Base-by-base conservation (phyloP, 2,329 filamentous ascomycete genomes). In the Albophoma yamanashiensis region DNA sequence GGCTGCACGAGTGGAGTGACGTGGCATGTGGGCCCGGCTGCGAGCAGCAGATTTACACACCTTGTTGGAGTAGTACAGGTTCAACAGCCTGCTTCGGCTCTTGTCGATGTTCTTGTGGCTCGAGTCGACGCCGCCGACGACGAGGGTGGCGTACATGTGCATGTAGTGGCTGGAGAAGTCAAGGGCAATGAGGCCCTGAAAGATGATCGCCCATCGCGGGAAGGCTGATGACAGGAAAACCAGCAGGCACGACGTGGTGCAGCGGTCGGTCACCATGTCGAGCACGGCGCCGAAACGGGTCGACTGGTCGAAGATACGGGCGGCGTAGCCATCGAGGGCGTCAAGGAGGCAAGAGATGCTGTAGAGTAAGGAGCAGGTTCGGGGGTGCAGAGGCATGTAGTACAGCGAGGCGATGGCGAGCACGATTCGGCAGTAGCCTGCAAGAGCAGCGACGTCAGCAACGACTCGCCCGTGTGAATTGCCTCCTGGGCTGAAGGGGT, bases 331-430 rank as follows among this genome's bases (percentile, higher is more conserved):
- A 72, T 99, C 94, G 64, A 97, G 84, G 55, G 93, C 94, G 73
- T 99, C 94, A 65, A 99, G 88, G 53, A 97, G 84, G 74, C 94
- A 97, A 34, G 93, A 97, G 61, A 99, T 79, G 72, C 88, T 93
- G 81, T 99, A 99, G 59, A 95, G 85, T 57, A 92, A 75, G 61
- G 90, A 92, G 78, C 93, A 97, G 43, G 92, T 96, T 69, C 93
- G 89, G n/a, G 93, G 93, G 74, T 99, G 94, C 59, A 97, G 85
- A 58, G 94, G 93, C 94, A 99, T 99, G 80, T 97, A 99, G 79
- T 97, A 96, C 66, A 99, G 86, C 36, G 94, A 97, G 56, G 89
- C 91, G 69, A 97, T 79, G 67, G 92, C 92, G 66, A 93, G 83
- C 64, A 93, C 77, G 70, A 94, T 88, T 68, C 90, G 87, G 61